Conservation (phyloP, 345 rosid genomes). For the Pseudoturritis turrita region DNA sequence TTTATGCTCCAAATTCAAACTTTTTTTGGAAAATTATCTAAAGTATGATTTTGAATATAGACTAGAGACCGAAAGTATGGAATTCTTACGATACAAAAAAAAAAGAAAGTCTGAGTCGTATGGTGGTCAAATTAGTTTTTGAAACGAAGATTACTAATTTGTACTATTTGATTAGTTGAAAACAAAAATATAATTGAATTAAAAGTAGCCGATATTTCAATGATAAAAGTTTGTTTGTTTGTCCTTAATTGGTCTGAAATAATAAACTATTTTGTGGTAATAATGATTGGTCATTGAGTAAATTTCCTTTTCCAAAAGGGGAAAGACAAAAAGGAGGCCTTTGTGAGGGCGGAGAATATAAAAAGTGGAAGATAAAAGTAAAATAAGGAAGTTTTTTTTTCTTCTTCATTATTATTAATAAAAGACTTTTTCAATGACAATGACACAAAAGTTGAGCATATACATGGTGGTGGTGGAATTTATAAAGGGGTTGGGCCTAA, state of each 20-base stretch:
- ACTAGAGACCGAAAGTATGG: too few species aligned
- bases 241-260: slow-evolving; percentile 24
- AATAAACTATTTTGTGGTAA: slow-evolving; percentile 22
- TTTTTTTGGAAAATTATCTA: too few species aligned
- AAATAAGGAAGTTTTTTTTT: not conserved
- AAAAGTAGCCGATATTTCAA: slow-evolving; percentile 1
- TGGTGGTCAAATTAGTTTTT: not conserved
- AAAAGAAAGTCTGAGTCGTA: not conserved
- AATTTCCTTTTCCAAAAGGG: slow-evolving; percentile 30
- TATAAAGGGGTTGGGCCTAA: slow-evolving; percentile 33
- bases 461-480: slow-evolving; percentile 32
- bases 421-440: slow-evolving; percentile 29
- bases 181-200: not conserved
- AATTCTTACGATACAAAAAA: too few species aligned
- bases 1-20: too few species aligned
- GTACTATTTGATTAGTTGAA: not conserved
- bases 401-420: slow-evolving; percentile 15
- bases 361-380: slow-evolving; percentile 14
- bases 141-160: not conserved
- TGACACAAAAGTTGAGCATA: slow-evolving; percentile 26
- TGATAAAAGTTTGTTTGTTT: slow-evolving; percentile 27
- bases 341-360: not conserved
- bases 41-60: too few species aligned
- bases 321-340: slow-evolving; percentile 26
- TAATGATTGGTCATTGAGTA: slow-evolving; percentile 34